Conservation (phyloP, 306 rosid species). For the Sicyos edulis region DNA sequence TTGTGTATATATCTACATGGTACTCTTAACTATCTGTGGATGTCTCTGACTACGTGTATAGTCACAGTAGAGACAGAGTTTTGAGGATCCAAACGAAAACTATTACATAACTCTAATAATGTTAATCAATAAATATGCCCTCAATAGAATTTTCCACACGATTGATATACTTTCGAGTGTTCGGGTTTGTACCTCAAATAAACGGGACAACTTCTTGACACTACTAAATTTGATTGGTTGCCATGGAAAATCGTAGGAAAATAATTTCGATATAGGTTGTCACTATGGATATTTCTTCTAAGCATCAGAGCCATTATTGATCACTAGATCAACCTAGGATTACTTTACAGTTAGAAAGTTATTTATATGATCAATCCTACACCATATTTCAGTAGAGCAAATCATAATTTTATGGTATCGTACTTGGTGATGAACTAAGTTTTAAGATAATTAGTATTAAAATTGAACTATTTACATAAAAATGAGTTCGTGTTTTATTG, state of each 20-base stretch:
- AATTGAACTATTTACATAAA: neutral
- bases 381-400: neutral
- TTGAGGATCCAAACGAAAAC: neutral
- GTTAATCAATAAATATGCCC: neutral
- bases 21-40: constrained; percentile 1
- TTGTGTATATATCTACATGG: neutral
- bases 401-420: neutral
- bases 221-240: too few relatives aligned
- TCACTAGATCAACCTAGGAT: too few relatives aligned
- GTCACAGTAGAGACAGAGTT: neutral
- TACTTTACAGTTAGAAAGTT: neutral
- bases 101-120: neutral
- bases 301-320: too few relatives aligned
- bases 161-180: neutral
- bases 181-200: too few relatives aligned
- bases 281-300: too few relatives aligned
- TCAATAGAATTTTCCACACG: neutral
- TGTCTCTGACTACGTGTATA: neutral
- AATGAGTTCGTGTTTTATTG: neutral
- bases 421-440: neutral
- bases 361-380: neutral
- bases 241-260: too few relatives aligned
- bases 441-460: neutral
- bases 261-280: too few relatives aligned
- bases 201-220: too few relatives aligned